Base-by-base conservation (phyloP, 805 yeast genomes). In the Metschnikowia chrysomelidarum region DNA sequence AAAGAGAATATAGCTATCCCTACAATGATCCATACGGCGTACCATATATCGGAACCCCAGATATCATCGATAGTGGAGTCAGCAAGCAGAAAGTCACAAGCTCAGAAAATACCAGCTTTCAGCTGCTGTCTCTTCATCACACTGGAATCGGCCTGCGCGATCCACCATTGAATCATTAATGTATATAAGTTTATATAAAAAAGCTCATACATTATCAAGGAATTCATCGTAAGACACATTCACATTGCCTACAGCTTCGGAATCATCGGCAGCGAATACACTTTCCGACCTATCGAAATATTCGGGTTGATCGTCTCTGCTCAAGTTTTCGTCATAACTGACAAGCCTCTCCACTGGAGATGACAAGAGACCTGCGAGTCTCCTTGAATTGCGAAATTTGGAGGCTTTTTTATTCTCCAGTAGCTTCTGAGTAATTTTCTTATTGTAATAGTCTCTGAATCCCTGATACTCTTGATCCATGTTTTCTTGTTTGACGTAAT, bases 171-270 rank as follows among this genome's bases (percentile, higher is more conserved):
- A n/a, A n/a, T n/a, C n/a, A n/a, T n/a, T n/a, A n/a, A n/a, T n/a
- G n/a, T n/a, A 25, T 5, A 12, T 13, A 14, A 8, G 24, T 24
- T 2, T 12, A 21, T n/a, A 17, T n/a, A n/a, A n/a, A 24, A 19
- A 14, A 15, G 15, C 9, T 21, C 19, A 37, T 1, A 32, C 30
- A 1, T 32, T 25, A 18, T 43, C 50, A 21, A 58, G 40, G 36
- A 59, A 55, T 41, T 63, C 68, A 36, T 63, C 69, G 39, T 62
- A 64, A 4, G 64, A 53, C 18, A 50, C 41, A n/a, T 62, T 65
- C 33, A 61, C 60, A 36, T 62, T 60, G 22, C 53, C 44, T 9
- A 11, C 24, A 4, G 17, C 60, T 65, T 38, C 63, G 64, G 1
- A 63, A 56, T 38, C 59, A 50, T 12, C 54, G 36, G 24, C 51